Evolutionary conservation across 2,329 filamentous ascomycete genomes (phyloP), one percentile per base, ranked within the genome.

Genomic region (Parasarocladium wereldwijsianum): DNA sequence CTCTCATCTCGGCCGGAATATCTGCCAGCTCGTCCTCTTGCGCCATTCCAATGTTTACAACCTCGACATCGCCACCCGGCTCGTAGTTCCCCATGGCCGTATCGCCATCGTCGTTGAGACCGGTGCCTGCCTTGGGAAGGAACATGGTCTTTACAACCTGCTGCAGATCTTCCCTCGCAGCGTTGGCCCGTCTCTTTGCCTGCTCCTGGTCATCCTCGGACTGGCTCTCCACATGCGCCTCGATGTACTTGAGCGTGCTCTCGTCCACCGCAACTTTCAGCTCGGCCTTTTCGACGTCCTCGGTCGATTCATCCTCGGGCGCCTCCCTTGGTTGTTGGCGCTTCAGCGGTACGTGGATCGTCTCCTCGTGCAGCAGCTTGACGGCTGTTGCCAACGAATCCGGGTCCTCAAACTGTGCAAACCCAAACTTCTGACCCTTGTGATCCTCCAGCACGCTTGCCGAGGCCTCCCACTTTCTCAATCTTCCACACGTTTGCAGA

Each of bases 1-100:
- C 90, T 15, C 90, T 76, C 84, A 93, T 92, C 49, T 96, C 90
- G 1, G 83, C 78, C 0, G 90, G 90, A 27, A 98, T 94, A 44
- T 98, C 90, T 13, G 86, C 78, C 17, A 98, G 64, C 46, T 98
- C 90, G 46, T 98, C 92, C 38, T 98, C 90, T 31, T 80, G 71
- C 1, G 77, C 75, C 18, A 93, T 66, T 4, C 85, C 78, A 35
- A 96, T 93, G 34, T 86, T 93, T 39, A 93, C 77, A 22, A 94
- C 77, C 51, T 93, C 85, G 5, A 83, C 75, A 32, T 73, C 70
- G 19, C 74, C 73, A 22, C 71, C 72, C 21, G 62, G 60, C 16
- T 63, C 55, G 1, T 64, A 67, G 36, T 81, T 76, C 26, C 66
- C 66, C 82, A 87, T 90, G 4, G 60, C 45, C 4, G 62, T 58